These are phyloP conservation scores for Pontederia crassipes DNA, from an alignment of 176 grass and related monocot genomes.

Conservation along the genomic window DNA sequence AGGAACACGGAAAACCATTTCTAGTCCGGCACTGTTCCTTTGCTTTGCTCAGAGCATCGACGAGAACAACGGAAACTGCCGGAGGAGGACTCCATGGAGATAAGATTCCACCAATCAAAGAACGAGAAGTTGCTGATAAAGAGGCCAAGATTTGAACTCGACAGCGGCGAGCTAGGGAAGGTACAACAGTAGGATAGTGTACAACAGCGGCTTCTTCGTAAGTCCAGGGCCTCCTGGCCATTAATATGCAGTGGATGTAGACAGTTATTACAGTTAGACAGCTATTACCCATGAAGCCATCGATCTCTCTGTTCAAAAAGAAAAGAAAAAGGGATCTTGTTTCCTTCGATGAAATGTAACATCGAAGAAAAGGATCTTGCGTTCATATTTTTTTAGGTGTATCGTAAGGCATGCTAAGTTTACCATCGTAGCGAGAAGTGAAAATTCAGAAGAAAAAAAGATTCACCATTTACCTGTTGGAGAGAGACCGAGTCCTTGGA, in stretches of 20 bases:
- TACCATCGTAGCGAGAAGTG: too few relatives aligned
- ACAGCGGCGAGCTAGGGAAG: conserved; percentile 33
- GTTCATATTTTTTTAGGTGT: too few relatives aligned
- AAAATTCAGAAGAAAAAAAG: too few relatives aligned
- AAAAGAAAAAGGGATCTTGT: too few relatives aligned
- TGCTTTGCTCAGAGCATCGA: not conserved
- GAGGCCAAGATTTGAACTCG: conserved; percentile 10
- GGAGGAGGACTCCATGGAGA: conserved; percentile 43
- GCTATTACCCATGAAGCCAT: too few relatives aligned
- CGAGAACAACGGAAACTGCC: not conserved
- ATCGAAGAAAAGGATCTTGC: too few relatives aligned
- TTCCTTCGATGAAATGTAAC: too few relatives aligned
- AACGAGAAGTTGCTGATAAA: conserved; percentile 24
- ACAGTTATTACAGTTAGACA: too few relatives aligned
- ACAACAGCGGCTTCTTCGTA: conserved; percentile 21
- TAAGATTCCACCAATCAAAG: conserved; percentile 41
- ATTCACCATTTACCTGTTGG: too few relatives aligned
- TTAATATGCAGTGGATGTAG: conserved; percentile 26
- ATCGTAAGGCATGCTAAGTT: too few relatives aligned
- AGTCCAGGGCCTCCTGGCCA: conserved; percentile 29
- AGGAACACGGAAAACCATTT: conserved; percentile 27
- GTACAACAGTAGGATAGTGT: conserved; percentile 38
- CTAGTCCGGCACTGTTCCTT: conserved; percentile 11
- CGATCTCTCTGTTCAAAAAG: too few relatives aligned
- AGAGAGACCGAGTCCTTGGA: too few relatives aligned